Evolutionary conservation across 371 early-diverging fungal genomes (phyloP).

Genomic region (Mortierella polycephala): DNA sequence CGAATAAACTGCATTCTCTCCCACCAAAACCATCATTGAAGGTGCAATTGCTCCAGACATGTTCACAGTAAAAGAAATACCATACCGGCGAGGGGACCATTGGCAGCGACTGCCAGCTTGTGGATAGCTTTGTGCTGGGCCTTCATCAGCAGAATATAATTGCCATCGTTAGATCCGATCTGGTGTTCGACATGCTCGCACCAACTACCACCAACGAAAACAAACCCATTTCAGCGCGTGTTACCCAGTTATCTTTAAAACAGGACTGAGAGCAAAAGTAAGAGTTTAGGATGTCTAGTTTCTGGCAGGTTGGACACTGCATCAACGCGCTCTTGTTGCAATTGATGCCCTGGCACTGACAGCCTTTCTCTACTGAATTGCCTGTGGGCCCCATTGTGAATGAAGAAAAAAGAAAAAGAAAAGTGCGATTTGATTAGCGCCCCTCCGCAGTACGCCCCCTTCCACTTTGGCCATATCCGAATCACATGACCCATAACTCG

Average conservation of each 20-base stretch:
- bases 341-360: slow-evolving; percentile 66
- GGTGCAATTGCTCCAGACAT: neutral
- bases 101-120: slow-evolving; percentile 53
- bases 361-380: slow-evolving; percentile 1
- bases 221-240: neutral
- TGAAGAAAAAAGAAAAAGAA: neutral
- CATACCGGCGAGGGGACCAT: slow-evolving; percentile 36
- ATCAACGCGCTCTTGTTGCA: slow-evolving; percentile 83
- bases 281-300: slow-evolving; percentile 72
- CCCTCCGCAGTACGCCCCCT: too few species aligned
- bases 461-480: neutral
- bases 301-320: slow-evolving; percentile 92
- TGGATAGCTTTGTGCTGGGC: slow-evolving; percentile 69
- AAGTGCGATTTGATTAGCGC: too few species aligned
- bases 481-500: too few species aligned
- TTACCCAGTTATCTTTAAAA: slow-evolving; percentile 87
- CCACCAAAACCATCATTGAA: neutral
- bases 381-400: neutral
- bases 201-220: neutral
- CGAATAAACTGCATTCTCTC: neutral
- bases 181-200: neutral
- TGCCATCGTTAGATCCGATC: neutral
- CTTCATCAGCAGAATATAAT: slow-evolving; percentile 48
- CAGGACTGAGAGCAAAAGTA: slow-evolving; percentile 92
- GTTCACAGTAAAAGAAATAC: neutral